A percentile compares a stretch with the other conserved stretches of the same genome.
phyloP scores from a whole-genome alignment of 805 yeast genomes.

The Candida sakaeoensis region DNA sequence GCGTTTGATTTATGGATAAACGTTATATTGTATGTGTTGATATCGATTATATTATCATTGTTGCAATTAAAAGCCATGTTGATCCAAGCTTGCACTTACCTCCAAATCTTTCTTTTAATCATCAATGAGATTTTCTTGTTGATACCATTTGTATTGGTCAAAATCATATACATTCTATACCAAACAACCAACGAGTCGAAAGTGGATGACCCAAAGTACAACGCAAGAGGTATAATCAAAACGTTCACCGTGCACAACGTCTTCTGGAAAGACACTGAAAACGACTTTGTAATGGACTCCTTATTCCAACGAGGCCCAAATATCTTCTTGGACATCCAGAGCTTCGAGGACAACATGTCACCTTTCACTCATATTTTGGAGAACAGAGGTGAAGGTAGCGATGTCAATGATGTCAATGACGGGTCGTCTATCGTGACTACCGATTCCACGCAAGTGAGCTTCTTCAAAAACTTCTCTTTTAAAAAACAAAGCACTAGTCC shows the following conservation, averaged over 20 bases:
- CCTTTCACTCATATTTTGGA: neutral
- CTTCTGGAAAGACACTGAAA: constrained; percentile 7
- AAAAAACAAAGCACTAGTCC: neutral
- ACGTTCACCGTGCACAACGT: constrained; percentile 6
- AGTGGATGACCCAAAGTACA: constrained; percentile 7
- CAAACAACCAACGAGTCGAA: constrained; percentile 4
- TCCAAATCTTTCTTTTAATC: neutral
- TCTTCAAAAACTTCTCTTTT: constrained; percentile 2
- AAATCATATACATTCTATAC: constrained; percentile 5
- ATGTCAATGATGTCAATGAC: neutral
- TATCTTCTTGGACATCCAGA: constrained; percentile 4
- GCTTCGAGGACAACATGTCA: neutral
- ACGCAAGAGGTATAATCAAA: constrained; percentile 7
- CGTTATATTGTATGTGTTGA: constrained; percentile 4
- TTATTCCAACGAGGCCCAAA: constrained; percentile 6
- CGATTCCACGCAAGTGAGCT: neutral
- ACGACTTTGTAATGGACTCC: constrained; percentile 3
- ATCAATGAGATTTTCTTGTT: constrained; percentile 2
- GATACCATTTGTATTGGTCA: constrained; percentile 6
- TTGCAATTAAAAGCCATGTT: constrained; percentile 6
- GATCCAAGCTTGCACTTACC: neutral
- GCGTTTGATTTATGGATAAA: constrained; percentile 9
- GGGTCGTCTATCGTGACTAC: neutral
- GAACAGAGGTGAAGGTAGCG: neutral
- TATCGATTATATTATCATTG: constrained; percentile 3